A percentile compares a stretch with the other conserved stretches of the same genome.
Evolutionary conservation across 257 asterid genomes (phyloP).

Genomic region (Solanum pennellii): DNA sequence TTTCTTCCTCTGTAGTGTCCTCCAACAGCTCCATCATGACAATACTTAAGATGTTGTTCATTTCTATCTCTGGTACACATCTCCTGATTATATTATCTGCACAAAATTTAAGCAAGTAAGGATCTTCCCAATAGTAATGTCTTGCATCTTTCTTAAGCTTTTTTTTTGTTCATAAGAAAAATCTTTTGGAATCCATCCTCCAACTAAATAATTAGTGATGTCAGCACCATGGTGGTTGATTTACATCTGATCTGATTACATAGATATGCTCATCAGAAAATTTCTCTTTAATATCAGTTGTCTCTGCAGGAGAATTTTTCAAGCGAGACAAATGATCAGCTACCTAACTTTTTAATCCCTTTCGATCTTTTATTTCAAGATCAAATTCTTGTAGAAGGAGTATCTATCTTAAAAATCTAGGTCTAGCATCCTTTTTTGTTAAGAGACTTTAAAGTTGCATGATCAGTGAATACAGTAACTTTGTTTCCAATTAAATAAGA

Average conservation of each 20-base stretch:
- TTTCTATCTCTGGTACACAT: no score
- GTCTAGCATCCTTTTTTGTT: neutral
- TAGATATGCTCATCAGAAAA: neutral
- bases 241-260: no score
- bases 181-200: neutral
- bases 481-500: neutral
- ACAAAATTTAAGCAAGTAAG: no score
- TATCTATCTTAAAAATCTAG: neutral
- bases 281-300: neutral
- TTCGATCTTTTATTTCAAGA: neutral
- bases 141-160: neutral
- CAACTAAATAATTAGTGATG: no score
- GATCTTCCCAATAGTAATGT: neutral
- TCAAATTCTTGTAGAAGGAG: neutral
- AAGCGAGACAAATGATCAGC: neutral
- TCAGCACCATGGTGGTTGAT: neutral
- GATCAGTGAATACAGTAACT: neutral
- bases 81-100: neutral
- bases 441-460: neutral
- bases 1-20: neutral
- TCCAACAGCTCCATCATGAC: neutral
- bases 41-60: neutral
- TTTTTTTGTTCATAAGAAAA: no score
- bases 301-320: neutral
- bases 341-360: neutral